Evolutionary conservation across 257 asterid genomes (phyloP), one percentile per base, ranked within the genome.

Genomic region (Nicotiana tabacum): DNA sequence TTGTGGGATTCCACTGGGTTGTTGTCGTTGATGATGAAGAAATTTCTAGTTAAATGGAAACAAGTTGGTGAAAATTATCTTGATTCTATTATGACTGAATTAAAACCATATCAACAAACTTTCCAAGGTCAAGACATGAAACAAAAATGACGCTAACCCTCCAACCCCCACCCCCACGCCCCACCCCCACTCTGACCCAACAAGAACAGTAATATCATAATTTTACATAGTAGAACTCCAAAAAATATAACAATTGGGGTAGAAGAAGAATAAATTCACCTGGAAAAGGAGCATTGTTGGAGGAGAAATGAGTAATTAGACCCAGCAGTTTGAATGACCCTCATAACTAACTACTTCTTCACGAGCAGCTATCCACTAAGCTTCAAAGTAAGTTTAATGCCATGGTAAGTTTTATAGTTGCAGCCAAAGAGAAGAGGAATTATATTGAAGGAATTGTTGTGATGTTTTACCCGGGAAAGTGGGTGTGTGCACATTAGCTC

Each of bases 251-350:
- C 37, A 48, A 12, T 48, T 46, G 48, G 79, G 61, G 39, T 43
- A 43, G 79, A 11, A 48, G 27, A 72, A 18, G 77, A 7, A 4
- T 72, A 24, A 51, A 74, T 74, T 74, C 16, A 74, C 80, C 64
- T 74, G 37, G 80, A 74, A 27, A 74, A 74, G 62, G 80, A 74
- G 39, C 39, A 74, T 74, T 74, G 62, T 48, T 74, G 80, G 4
- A 74, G 4, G 1, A 2, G 48, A 7, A 43, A 43, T 43, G 48
- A 8, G 48, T 43, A 43, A 43, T 43, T 43, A 74, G 64, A 74
- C 43, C 80, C 80, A 74, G 51, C 51, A 43, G 11, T 43, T 46
- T 51, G 80, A 74, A 74, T 74, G 37, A 74, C 43, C 62, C 27
- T 74, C 80, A 74, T 48, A 74, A 74, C 64, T 74, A 27, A 8